phyloP scores from a whole-genome alignment of 1,284 basidiomycete genomes.

The Ganoderma boninense region DNA sequence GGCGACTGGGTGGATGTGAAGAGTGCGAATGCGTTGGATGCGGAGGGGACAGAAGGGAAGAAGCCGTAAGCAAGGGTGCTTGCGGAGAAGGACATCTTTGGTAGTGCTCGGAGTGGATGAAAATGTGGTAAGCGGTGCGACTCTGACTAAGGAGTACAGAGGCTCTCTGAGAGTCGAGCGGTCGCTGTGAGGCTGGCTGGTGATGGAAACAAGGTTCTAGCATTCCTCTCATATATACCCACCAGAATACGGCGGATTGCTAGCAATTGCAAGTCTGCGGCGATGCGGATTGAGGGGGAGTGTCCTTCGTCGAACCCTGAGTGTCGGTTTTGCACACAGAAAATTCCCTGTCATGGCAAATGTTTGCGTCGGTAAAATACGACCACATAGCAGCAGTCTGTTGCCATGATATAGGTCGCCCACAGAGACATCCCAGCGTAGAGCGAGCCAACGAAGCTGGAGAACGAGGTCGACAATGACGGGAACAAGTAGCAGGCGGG shows the following conservation, averaged over 20 bases:
- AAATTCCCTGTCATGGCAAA: background rate
- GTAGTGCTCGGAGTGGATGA: background rate
- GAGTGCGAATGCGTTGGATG: slow-evolving; percentile 36
- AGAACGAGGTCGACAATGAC: background rate
- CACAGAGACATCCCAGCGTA: background rate
- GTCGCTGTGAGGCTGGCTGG: background rate
- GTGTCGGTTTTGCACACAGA: background rate
- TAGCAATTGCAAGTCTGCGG: background rate
- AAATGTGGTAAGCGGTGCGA: too few species aligned
- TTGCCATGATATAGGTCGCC: slow-evolving; percentile 2
- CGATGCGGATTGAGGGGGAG: background rate
- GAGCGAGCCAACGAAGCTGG: background rate
- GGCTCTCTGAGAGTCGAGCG: background rate
- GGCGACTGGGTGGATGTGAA: slow-evolving; percentile 36
- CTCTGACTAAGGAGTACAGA: too few species aligned
- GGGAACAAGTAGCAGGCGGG: too few species aligned
- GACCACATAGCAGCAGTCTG: background rate
- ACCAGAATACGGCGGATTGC: background rate
- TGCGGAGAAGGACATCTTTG: background rate
- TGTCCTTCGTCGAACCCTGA: background rate
- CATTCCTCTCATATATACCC: background rate
- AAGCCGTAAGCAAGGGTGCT: background rate
- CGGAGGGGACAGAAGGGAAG: slow-evolving; percentile 25
- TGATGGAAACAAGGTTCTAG: background rate
- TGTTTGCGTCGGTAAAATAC: background rate